phyloP scores from a whole-genome alignment of 257 asterid species.

The Solanum boliviense region DNA sequence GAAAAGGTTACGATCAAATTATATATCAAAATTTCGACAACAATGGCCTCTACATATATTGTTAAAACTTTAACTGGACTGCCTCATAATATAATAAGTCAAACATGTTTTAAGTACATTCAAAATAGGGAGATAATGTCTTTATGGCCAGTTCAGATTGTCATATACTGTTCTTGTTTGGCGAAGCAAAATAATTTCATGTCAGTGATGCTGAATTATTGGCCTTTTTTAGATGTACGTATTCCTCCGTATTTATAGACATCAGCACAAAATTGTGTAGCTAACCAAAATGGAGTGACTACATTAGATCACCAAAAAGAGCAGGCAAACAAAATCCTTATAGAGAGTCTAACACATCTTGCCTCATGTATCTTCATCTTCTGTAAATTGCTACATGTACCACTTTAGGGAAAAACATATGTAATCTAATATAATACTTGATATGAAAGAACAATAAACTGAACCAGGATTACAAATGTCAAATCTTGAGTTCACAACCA shows the following conservation, averaged over 20 bases:
- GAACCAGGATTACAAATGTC: conserved; percentile 4
- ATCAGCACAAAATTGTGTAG: not conserved
- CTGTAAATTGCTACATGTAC: not conserved
- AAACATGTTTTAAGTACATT: not conserved
- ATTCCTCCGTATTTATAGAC: not conserved
- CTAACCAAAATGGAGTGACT: not conserved
- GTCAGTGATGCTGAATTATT: not conserved
- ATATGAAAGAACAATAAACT: not conserved
- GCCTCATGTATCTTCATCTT: not conserved
- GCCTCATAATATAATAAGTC: not conserved
- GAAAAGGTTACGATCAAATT: not conserved
- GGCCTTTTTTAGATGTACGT: not conserved
- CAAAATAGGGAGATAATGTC: not conserved
- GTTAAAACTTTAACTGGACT: not conserved
- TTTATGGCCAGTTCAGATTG: not conserved
- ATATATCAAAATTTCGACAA: not conserved
- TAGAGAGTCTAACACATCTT: not conserved
- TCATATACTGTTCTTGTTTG: not conserved
- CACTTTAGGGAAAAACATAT: not conserved
- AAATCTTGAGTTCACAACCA: conserved; percentile 1
- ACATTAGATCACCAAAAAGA: not conserved
- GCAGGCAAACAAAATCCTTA: not conserved
- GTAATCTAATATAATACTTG: not conserved
- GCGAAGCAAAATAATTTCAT: not conserved
- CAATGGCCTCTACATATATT: not conserved